Evolutionary conservation across 176 grass and related monocot genomes (phyloP).

Genomic region (Hordeum marinum): DNA sequence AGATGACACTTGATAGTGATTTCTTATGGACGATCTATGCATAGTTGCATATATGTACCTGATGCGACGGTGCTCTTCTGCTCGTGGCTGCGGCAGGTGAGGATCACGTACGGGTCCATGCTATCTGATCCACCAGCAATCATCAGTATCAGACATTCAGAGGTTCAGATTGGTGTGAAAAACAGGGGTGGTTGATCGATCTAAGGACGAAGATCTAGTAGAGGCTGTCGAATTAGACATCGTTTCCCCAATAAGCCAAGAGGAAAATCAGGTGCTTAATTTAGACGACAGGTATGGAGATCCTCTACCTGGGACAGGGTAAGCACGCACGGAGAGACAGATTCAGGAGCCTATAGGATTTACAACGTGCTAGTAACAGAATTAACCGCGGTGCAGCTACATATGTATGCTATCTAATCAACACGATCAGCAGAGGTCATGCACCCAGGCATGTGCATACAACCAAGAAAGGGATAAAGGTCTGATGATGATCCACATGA

Average conservation of each 20-base stretch:
- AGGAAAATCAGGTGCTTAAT: neutral
- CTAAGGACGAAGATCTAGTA: neutral
- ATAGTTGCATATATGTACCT: neutral
- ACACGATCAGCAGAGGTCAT: too few relatives aligned
- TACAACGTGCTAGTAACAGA: neutral
- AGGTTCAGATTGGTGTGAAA: neutral
- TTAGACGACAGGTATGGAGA: neutral
- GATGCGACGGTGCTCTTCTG: slow-evolving; percentile 53
- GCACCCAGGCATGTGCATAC: too few relatives aligned
- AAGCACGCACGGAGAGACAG: too few relatives aligned
- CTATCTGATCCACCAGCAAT: slow-evolving; percentile 26
- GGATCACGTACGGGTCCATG: slow-evolving; percentile 68
- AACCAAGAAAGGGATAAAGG: neutral
- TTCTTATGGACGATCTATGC: neutral
- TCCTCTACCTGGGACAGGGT: too few relatives aligned
- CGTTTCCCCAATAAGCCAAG: neutral
- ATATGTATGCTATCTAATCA: too few relatives aligned
- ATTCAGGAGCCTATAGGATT: neutral
- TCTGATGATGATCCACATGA: neutral
- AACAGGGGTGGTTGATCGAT: neutral
- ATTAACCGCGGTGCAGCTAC: neutral
- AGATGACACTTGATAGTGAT: neutral
- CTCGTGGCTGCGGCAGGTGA: slow-evolving; percentile 53
- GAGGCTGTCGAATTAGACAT: neutral
- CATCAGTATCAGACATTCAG: neutral